Percentiles rank a stretch among this genome's conserved stretches.
These are phyloP conservation scores for Lentinula lateritia DNA, from an alignment of 768 basidiomycete species.

Conservation along the genomic window DNA sequence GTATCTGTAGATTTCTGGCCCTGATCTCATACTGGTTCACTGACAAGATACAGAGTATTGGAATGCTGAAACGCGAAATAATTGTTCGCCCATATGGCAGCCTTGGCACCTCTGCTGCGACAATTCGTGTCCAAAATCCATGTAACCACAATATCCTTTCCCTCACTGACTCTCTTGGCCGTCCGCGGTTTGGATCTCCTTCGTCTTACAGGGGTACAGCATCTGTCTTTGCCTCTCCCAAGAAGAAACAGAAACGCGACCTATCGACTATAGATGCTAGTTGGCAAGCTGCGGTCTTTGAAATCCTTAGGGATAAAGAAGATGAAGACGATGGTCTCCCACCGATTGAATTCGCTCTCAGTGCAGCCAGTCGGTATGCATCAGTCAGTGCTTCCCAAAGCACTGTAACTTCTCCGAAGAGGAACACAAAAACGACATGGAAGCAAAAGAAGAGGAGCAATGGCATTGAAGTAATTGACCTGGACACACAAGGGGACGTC, in stretches of 20 bases:
- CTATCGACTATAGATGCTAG: slow-evolving; percentile 23
- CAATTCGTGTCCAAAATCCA: slow-evolving; percentile 22
- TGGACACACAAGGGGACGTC: slow-evolving; percentile 10
- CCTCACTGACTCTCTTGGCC: slow-evolving; percentile 24
- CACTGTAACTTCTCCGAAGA: not conserved
- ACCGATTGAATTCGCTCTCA: slow-evolving; percentile 24
- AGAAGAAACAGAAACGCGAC: slow-evolving; percentile 39
- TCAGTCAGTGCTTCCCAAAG: slow-evolving; percentile 12
- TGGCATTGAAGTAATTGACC: slow-evolving; percentile 8
- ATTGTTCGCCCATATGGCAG: slow-evolving; percentile 18
- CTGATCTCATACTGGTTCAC: slow-evolving; percentile 6
- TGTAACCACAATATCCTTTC: slow-evolving; percentile 38
- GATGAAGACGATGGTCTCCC: slow-evolving; percentile 47
- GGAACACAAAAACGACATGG: slow-evolving; percentile 20
- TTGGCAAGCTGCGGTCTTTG: slow-evolving; percentile 45
- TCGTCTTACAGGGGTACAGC: slow-evolving; percentile 22
- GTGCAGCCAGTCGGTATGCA: slow-evolving; percentile 7
- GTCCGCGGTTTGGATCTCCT: slow-evolving; percentile 37
- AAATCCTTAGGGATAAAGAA: slow-evolving; percentile 36
- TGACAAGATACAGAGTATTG: not conserved
- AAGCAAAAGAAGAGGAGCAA: slow-evolving; percentile 15
- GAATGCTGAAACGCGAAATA: slow-evolving; percentile 14
- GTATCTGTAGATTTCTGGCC: slow-evolving; percentile 28
- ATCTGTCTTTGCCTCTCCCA: slow-evolving; percentile 27
- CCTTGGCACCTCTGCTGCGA: slow-evolving; percentile 24